These are phyloP conservation scores for Neofusicoccum ribis DNA, from an alignment of 2,329 filamentous ascomycete species.

Conservation along the genomic window DNA sequence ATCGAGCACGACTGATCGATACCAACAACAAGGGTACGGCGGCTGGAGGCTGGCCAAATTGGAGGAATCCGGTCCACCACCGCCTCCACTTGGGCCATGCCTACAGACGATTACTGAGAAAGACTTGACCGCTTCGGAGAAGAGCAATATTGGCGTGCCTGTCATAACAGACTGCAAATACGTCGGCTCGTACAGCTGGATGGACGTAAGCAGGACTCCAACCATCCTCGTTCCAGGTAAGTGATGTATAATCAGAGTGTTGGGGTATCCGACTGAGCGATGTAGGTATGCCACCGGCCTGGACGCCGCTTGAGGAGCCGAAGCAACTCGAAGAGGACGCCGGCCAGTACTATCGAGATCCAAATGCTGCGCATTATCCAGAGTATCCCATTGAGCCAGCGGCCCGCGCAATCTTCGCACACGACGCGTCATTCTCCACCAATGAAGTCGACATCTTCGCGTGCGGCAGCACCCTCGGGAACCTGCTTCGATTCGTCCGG, in stretches of 20 bases:
- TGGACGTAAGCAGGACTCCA: slow-evolving; percentile 33
- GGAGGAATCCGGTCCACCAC: background rate
- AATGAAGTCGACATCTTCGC: slow-evolving; percentile 55
- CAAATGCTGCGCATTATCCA: slow-evolving; percentile 54
- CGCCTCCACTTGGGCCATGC: slow-evolving; percentile 31
- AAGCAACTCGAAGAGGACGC: slow-evolving; percentile 45
- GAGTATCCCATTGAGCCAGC: slow-evolving; percentile 54
- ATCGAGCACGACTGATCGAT: slow-evolving; percentile 21
- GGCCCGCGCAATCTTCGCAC: slow-evolving; percentile 44
- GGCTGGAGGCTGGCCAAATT: slow-evolving; percentile 3
- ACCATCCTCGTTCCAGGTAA: slow-evolving; percentile 50
- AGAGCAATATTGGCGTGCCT: background rate
- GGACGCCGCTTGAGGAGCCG: slow-evolving; percentile 46
- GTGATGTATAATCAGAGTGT: background rate
- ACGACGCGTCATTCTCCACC: slow-evolving; percentile 38
- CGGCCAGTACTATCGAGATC: slow-evolving; percentile 55
- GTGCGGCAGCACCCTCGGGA: slow-evolving; percentile 63
- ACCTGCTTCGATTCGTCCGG: slow-evolving; percentile 58
- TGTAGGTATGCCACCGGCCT: slow-evolving; percentile 53
- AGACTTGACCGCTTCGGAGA: slow-evolving; percentile 13
- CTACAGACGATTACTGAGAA: slow-evolving; percentile 25
- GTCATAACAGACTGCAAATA: slow-evolving; percentile 44
- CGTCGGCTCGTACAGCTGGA: slow-evolving; percentile 57
- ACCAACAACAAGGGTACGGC: background rate
- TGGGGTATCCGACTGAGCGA: background rate